Percentiles rank a stretch among this genome's conserved stretches.
Conservation (phyloP, 164 flowering plant species). For the Santalum album region DNA sequence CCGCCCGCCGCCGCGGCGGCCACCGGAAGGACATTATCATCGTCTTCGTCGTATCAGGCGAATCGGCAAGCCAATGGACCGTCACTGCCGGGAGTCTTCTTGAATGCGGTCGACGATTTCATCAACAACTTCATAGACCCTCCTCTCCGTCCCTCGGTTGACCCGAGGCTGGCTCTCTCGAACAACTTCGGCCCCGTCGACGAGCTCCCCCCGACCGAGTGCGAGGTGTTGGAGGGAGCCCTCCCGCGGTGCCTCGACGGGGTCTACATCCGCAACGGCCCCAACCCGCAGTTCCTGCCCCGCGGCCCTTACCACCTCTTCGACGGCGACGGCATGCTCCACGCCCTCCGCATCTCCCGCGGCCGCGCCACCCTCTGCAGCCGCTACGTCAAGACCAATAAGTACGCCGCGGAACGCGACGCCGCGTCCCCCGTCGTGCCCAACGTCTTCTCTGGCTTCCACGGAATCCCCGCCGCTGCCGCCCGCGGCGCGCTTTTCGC, state of each 20-base stretch:
- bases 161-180: slow-evolving; percentile 10
- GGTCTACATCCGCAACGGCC: slow-evolving; percentile 18
- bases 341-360: slow-evolving; percentile 8
- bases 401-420: not conserved
- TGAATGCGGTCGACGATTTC: not conserved
- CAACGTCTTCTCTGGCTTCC: slow-evolving; percentile 8
- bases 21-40: too few species aligned
- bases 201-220: slow-evolving; percentile 9
- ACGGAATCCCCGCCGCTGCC: not conserved
- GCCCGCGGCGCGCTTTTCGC: not conserved
- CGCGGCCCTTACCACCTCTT: slow-evolving; percentile 13
- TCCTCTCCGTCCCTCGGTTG: slow-evolving; percentile 9
- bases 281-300: slow-evolving; percentile 14
- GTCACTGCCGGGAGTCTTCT: not conserved
- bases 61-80: too few species aligned
- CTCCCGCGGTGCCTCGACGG: slow-evolving; percentile 11
- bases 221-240: slow-evolving; percentile 6
- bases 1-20: too few species aligned
- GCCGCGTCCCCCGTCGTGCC: slow-evolving; percentile 6
- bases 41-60: too few species aligned
- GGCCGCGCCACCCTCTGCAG: slow-evolving; percentile 10
- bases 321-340: slow-evolving; percentile 25
- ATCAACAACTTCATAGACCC: slow-evolving; percentile 8
- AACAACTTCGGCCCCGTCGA: slow-evolving; percentile 18
- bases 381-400: slow-evolving; percentile 11